Base-by-base conservation (phyloP, 2,329 filamentous ascomycete species). In the Sporothrix globosa region DNA sequence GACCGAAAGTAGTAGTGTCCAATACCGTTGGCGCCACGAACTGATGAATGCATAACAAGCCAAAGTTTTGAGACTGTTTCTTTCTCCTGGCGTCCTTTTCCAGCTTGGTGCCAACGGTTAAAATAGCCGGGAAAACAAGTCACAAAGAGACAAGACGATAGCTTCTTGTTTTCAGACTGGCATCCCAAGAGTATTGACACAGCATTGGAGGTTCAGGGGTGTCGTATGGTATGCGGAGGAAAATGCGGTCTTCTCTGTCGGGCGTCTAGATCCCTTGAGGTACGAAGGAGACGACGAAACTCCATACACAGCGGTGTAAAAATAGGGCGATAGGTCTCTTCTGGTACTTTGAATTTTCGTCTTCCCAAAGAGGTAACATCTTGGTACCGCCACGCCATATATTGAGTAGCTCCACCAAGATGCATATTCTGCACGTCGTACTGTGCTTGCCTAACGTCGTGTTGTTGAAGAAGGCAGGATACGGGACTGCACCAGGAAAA, bases 91-190 rank as follows among this genome's bases (percentile, higher is more conserved):
- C n/a, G 14, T 44, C 7, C 24, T 30, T 30, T 54, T 54, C 13
- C 24, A 50, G 41, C 61, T 44, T 50, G 44, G 61, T 46, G 58
- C 24, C 14, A 34, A 6, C 58, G 13, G 39, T 27, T 27, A 39
- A 39, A 27, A 44, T 13, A 34, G 34, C 54, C 56, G 17, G 30
- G 14, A 34, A 19, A 30, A 53, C 19, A 34, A 34, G 34, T 6
- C 3, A 34, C 34, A 34, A 34, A 34, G 39, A 39, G 39, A 21
- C 21, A 61, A 61, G 34, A 39, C 27, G 27, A 34, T 4, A 7
- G 53, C 10, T 27, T 17, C 39, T 34, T 13, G 53, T 41, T 61
- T 61, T 61, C n/a, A 61, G 34, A 61, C 44, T 44, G n/a, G 39
- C 34, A 19, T 58, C 39, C n/a, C 21, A 24, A 4, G 58, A 46